Conservation (phyloP, 495 filamentous ascomycete genomes). For the Pyrenula massariospora region DNA sequence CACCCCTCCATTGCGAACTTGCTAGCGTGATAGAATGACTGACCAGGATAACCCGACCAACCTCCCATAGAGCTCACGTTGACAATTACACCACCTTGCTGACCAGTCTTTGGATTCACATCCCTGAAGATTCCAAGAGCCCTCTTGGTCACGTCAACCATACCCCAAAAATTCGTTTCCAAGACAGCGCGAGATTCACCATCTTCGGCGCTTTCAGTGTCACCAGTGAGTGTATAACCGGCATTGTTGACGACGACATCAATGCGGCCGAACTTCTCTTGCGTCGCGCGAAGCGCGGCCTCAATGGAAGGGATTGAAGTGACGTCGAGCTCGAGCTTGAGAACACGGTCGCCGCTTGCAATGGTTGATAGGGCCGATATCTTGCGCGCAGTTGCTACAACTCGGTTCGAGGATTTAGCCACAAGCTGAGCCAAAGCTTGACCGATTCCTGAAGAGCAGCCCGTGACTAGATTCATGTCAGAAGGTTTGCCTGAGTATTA, state of each 20-base stretch:
- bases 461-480: constrained; percentile 27
- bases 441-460: constrained; percentile 31
- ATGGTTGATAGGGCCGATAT: constrained; percentile 22
- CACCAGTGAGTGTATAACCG: constrained; percentile 33
- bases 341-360: constrained; percentile 18
- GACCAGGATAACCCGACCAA: constrained; percentile 26
- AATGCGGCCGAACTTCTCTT: constrained; percentile 30
- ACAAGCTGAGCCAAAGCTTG: constrained; percentile 26
- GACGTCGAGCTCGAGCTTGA: constrained; percentile 35
- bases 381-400: constrained; percentile 38
- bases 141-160: constrained; percentile 28
- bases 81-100: constrained; percentile 36
- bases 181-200: constrained; percentile 25
- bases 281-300: constrained; percentile 21
- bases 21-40: constrained; percentile 41
- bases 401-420: constrained; percentile 23
- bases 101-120: background rate
- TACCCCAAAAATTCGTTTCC: constrained; percentile 44
- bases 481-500: constrained; percentile 1
- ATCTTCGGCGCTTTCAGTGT: constrained; percentile 31
- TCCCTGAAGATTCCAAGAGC: constrained; percentile 34
- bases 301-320: constrained; percentile 25
- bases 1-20: constrained; percentile 47
- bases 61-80: constrained; percentile 45
- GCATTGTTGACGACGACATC: constrained; percentile 49